A percentile compares a stretch with the other conserved stretches of the same genome.
phyloP scores from a whole-genome alignment of 352 stramenopile species.

The Globisporangium irregulare region DNA sequence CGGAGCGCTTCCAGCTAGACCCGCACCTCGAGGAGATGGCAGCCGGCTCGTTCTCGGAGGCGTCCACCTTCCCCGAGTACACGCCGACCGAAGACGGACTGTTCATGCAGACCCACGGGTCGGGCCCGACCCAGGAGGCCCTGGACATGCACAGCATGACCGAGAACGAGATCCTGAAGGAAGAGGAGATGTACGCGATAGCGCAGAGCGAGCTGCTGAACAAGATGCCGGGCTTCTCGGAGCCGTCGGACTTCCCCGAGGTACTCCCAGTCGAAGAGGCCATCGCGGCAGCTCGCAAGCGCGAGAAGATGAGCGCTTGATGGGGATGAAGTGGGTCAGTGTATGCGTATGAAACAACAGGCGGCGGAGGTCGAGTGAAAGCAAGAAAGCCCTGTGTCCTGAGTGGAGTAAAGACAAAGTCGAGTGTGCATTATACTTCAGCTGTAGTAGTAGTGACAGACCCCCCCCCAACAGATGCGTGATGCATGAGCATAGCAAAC shows the following conservation, averaged over 20 bases:
- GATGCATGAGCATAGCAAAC: background rate
- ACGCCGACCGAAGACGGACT: constrained; percentile 55
- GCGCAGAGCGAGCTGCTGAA: constrained; percentile 38
- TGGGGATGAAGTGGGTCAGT: background rate
- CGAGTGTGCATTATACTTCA: background rate
- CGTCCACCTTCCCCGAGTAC: constrained; percentile 65
- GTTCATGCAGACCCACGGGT: constrained; percentile 27
- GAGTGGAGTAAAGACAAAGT: background rate
- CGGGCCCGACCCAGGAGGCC: constrained; percentile 7
- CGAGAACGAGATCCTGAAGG: constrained; percentile 7
- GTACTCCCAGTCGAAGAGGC: constrained; percentile 46
- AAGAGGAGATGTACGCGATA: constrained; percentile 11
- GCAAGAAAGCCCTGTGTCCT: background rate
- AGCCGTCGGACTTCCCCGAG: constrained; percentile 68
- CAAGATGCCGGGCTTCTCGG: constrained; percentile 47
- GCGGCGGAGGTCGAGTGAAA: background rate
- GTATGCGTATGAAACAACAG: background rate
- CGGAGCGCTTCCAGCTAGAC: constrained; percentile 29
- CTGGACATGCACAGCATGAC: constrained; percentile 1
- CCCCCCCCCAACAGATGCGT: background rate
- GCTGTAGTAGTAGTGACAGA: background rate
- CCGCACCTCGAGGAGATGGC: constrained; percentile 49
- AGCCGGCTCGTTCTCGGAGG: constrained; percentile 50
- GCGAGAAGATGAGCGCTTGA: background rate
- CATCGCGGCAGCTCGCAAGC: constrained; percentile 34